Evolutionary conservation across 768 basidiomycete species (phyloP).

Genomic region (Panaeolus papilionaceus): DNA sequence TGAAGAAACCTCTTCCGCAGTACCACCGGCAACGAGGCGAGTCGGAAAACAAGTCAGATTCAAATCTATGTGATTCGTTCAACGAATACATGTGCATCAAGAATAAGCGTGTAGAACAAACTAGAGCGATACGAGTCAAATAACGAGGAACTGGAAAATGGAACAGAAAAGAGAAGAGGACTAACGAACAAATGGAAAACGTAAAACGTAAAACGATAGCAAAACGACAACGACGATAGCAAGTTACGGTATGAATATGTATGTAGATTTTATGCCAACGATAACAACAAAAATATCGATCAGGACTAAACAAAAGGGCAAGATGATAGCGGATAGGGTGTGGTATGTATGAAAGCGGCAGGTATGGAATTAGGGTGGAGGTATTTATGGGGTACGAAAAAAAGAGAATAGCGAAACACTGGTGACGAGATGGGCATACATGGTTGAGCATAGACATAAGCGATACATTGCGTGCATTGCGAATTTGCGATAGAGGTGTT

Average conservation of each 20-base stretch:
- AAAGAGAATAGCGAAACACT: background rate
- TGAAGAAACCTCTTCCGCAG: too few relatives aligned
- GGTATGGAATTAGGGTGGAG: constrained; percentile 2
- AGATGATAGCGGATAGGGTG: background rate
- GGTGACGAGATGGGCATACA: constrained; percentile 3
- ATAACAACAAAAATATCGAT: background rate
- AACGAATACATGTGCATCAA: constrained; percentile 19
- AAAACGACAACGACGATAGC: constrained; percentile 4
- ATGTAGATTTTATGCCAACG: background rate
- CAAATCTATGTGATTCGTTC: constrained; percentile 16
- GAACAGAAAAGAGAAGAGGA: background rate
- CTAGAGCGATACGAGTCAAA: background rate
- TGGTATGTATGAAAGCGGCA: background rate
- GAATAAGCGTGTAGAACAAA: background rate
- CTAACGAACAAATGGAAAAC: too few relatives aligned
- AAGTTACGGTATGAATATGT: background rate
- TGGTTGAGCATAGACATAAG: constrained; percentile 7
- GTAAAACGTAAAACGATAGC: background rate
- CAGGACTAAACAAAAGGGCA: too few relatives aligned
- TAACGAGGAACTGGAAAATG: background rate
- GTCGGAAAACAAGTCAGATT: too few relatives aligned
- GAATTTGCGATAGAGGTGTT: background rate
- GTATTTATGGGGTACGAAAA: background rate
- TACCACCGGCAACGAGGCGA: too few relatives aligned
- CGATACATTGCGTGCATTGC: constrained; percentile 8